These are phyloP conservation scores for Coemansia umbellata DNA, from an alignment of 192 early-diverging fungal genomes.

Conservation along the genomic window DNA sequence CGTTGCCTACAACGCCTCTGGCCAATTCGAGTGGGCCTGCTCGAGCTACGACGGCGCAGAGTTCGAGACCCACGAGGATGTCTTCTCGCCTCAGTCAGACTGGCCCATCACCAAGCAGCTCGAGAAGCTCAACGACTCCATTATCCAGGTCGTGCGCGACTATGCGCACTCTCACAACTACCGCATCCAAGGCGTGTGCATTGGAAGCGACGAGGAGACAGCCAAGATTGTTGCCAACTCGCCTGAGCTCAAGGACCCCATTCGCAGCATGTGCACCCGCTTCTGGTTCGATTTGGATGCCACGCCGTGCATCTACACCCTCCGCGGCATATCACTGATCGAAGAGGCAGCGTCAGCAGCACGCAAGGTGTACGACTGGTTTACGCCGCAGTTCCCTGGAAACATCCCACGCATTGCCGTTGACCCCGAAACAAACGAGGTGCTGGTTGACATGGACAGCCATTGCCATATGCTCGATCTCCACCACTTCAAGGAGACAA, in stretches of 20 bases:
- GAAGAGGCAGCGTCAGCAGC: conserved; percentile 70
- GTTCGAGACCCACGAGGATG: conserved; percentile 57
- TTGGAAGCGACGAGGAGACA: conserved; percentile 52
- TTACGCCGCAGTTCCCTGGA: conserved; percentile 69
- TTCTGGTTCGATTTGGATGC: conserved; percentile 76
- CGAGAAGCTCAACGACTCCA: conserved; percentile 44
- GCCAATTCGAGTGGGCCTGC: conserved; percentile 55
- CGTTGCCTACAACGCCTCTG: conserved; percentile 23
- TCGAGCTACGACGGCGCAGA: conserved; percentile 71
- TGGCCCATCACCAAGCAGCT: conserved; percentile 30
- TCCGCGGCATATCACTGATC: conserved; percentile 58
- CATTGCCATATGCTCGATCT: conserved; percentile 65
- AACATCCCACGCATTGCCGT: conserved; percentile 70
- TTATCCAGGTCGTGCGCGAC: conserved; percentile 53
- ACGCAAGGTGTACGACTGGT: conserved; percentile 67
- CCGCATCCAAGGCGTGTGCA: conserved; percentile 66
- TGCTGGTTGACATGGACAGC: conserved; percentile 69
- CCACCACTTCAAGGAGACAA: conserved; percentile 61
- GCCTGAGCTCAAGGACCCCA: conserved; percentile 40
- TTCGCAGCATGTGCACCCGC: conserved; percentile 46
- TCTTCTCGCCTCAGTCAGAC: conserved; percentile 19
- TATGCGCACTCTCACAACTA: conserved; percentile 60
- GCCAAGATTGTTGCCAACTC: conserved; percentile 35
- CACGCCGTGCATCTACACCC: conserved; percentile 65
- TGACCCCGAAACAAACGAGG: conserved; percentile 60